Evolutionary conservation across 2,329 filamentous ascomycete species (phyloP), one percentile per base, ranked within the genome.

Genomic region (Clarireedia monteithiana): DNA sequence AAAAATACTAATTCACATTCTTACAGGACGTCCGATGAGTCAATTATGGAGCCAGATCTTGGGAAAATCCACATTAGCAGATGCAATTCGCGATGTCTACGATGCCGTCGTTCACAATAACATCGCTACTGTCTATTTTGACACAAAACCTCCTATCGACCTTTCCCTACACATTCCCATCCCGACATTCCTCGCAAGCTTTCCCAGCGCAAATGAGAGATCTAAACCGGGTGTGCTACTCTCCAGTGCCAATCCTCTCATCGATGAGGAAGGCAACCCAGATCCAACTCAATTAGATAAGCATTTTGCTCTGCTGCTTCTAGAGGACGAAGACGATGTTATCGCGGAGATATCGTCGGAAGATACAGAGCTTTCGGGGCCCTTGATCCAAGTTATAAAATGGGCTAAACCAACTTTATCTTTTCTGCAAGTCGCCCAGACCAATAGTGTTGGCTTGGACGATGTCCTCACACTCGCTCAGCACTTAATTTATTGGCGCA

Each of bases 401-500:
- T 80, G 90, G 61, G 91, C 78, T 63, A 88, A 79, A 64, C 83
- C 84, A 9, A 86, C 81, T 10, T 73, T 83, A 61, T 86, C 84
- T 73, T 84, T 87, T 68, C 74, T 83, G 55, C 88, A 91, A 68
- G 82, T 90, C 53, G 83, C 85, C 15, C 81, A 85, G 62, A 82
- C 79, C 62, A 83, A 87, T 51, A 81, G 85, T 20, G 85, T 97
- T 52, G 84, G 87, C 3, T 78, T 94, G 1, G 79, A 83, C 34
- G 89, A 95, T 63, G 86, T 97, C 60, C 86, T 92, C 60, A 86
- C 89, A 63, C 88, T 95, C 60, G 91, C 91, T 9, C 88, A 89
- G 57, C 94, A 97, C 73, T 86, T 99, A 60, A 91, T 97, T 59
- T 95, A 95, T 73, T 97, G 92, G 91, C 85, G 94, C 24, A 86